These are phyloP conservation scores for Saccharomyces paradoxus DNA, from an alignment of 805 yeast species.

Conservation along the genomic window DNA sequence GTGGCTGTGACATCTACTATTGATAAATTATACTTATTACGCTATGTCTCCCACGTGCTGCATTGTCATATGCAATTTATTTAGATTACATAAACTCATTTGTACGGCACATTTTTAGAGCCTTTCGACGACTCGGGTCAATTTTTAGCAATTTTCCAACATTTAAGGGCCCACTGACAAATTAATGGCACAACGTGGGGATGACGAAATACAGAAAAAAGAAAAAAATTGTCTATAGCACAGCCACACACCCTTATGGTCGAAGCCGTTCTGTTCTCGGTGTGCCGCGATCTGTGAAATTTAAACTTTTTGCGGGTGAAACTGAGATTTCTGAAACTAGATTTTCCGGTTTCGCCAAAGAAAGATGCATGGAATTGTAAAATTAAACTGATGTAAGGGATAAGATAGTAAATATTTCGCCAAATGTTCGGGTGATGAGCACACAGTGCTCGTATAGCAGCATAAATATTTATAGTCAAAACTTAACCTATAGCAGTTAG, in stretches of 20 bases:
- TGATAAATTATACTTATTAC: no score
- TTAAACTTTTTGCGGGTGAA: background rate
- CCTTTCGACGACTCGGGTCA: background rate
- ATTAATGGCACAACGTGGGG: background rate
- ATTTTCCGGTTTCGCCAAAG: background rate
- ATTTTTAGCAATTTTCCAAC: background rate
- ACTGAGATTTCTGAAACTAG: background rate
- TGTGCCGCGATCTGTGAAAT: background rate
- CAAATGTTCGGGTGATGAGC: no score
- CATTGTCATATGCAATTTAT: background rate
- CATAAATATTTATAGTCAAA: no score
- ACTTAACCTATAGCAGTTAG: no score
- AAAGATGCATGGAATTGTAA: no score
- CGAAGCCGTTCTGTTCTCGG: background rate
- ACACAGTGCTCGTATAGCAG: no score
- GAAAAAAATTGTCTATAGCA: background rate
- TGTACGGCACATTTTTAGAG: background rate
- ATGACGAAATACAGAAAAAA: no score
- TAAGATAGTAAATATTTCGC: no score
- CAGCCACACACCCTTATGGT: background rate
- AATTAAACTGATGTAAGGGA: background rate
- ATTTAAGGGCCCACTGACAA: background rate
- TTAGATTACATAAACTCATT: no score
- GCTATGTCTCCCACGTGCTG: background rate
- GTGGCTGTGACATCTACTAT: background rate